Conservation (phyloP, 306 rosid species). For the Arachis hypogaea region DNA sequence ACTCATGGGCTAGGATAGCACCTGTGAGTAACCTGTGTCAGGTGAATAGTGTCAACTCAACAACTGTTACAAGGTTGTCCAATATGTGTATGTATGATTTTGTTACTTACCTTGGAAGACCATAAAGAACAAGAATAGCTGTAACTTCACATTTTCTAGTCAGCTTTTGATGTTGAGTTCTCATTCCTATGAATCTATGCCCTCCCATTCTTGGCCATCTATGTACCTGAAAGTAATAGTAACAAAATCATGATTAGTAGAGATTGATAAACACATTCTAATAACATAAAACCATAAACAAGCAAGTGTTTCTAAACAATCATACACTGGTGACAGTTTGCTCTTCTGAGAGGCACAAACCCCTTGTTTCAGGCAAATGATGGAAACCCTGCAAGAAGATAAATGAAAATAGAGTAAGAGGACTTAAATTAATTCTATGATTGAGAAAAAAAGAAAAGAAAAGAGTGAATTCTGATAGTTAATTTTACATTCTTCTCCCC, state of each 20-base stretch:
- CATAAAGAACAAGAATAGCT: constrained; percentile 96
- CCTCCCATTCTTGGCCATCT: constrained; percentile 47
- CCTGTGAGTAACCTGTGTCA: constrained; percentile 87
- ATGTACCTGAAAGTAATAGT: constrained; percentile 37
- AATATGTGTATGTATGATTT: no score
- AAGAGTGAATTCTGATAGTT: neutral
- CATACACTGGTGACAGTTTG: constrained; percentile 87
- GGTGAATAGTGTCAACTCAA: constrained; percentile 25
- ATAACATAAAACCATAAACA: constrained; percentile 9
- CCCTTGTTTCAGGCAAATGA: constrained; percentile 97
- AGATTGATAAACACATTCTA: constrained; percentile 21
- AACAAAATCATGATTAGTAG: no score
- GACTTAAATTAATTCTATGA: constrained; percentile 29
- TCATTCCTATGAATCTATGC: constrained; percentile 50
- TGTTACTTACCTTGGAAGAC: constrained; percentile 74
- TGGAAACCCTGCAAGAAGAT: constrained; percentile 76
- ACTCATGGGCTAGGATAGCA: constrained; percentile 96
- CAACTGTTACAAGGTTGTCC: constrained; percentile 1
- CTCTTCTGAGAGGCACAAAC: constrained; percentile 94
- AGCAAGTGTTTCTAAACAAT: neutral
- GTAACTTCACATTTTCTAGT: constrained; percentile 84
- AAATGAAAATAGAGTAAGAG: constrained; percentile 36
- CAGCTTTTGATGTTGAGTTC: constrained; percentile 76
- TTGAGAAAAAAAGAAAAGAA: neutral
- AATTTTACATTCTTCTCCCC: constrained; percentile 80